phyloP scores from a whole-genome alignment of 805 yeast species.

The Saturnispora bothae region DNA sequence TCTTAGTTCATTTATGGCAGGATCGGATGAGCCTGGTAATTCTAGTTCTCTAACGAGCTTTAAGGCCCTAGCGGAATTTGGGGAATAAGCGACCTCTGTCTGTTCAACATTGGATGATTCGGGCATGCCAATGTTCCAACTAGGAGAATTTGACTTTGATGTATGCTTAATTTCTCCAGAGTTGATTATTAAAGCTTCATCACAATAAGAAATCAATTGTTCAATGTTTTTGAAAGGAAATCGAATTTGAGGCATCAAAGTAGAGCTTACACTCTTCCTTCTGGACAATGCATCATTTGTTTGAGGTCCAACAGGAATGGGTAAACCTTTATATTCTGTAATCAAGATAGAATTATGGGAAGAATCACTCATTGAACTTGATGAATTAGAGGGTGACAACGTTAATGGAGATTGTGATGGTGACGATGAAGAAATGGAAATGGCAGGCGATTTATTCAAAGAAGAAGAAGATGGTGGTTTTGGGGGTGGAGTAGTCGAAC shows the following conservation, averaged over 20 bases:
- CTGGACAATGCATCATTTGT: conserved; percentile 14
- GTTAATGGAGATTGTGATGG: conserved; percentile 21
- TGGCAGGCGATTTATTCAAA: not conserved
- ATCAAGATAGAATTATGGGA: conserved; percentile 16
- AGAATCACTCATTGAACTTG: conserved; percentile 12
- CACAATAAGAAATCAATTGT: conserved; percentile 53
- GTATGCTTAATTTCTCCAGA: conserved; percentile 46
- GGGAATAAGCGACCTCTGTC: conserved; percentile 36
- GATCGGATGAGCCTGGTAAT: conserved; percentile 47
- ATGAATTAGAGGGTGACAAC: conserved; percentile 7
- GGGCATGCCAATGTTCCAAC: not conserved
- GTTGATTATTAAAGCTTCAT: conserved; percentile 62
- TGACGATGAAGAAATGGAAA: conserved; percentile 8
- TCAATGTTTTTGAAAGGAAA: conserved; percentile 57
- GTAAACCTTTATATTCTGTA: conserved; percentile 48
- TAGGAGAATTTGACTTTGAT: conserved; percentile 3
- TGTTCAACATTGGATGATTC: conserved; percentile 18
- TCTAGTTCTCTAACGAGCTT: conserved; percentile 29
- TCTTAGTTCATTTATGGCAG: conserved; percentile 50
- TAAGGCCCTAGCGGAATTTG: conserved; percentile 51
- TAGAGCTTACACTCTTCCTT: conserved; percentile 33
- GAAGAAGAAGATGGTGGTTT: conserved; percentile 4
- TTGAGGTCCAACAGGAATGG: conserved; percentile 27
- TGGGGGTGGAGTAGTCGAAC: conserved; percentile 7
- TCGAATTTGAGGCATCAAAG: conserved; percentile 30